Percentiles rank a stretch among this genome's conserved stretches.
These are phyloP conservation scores for Nakazawaea siamensis DNA, from an alignment of 805 yeast species.

Conservation along the genomic window DNA sequence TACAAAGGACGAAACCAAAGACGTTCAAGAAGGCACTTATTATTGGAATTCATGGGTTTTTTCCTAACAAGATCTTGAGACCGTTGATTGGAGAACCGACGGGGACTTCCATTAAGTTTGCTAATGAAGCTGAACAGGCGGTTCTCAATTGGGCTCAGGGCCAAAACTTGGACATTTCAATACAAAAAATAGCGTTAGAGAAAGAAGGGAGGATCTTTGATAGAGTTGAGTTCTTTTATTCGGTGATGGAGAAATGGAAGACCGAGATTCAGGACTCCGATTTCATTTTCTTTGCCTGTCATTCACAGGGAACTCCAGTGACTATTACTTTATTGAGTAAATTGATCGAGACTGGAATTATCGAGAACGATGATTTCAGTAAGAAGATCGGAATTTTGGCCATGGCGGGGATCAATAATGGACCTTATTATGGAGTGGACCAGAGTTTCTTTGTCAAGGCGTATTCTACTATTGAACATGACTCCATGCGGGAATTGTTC, in stretches of 20 bases:
- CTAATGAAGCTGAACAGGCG: conserved; percentile 81
- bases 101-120: conserved; percentile 87
- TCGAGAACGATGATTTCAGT: conserved; percentile 25
- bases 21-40: conserved; percentile 55
- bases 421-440: conserved; percentile 89
- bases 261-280: conserved; percentile 48
- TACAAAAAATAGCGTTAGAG: conserved; percentile 90
- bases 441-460: conserved; percentile 79
- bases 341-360: conserved; percentile 53
- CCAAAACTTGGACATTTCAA: conserved; percentile 33
- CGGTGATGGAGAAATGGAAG: conserved; percentile 60
- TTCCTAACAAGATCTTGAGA: conserved; percentile 80
- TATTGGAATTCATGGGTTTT: conserved; percentile 94
- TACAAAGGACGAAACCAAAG: conserved; percentile 13
- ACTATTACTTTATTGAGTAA: conserved; percentile 70
- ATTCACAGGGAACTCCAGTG: conserved; percentile 95
- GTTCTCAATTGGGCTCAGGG: conserved; percentile 59
- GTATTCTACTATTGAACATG: conserved; percentile 83
- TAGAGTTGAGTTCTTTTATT: conserved; percentile 74
- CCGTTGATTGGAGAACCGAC: conserved; percentile 93
- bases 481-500: conserved; percentile 77
- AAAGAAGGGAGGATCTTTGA: conserved; percentile 88
- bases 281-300: conserved; percentile 85
- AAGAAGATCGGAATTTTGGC: conserved; percentile 66
- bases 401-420: conserved; percentile 94